Evolutionary conservation across 305 asterid genomes (phyloP).

Genomic region (Nicotiana rustica): DNA sequence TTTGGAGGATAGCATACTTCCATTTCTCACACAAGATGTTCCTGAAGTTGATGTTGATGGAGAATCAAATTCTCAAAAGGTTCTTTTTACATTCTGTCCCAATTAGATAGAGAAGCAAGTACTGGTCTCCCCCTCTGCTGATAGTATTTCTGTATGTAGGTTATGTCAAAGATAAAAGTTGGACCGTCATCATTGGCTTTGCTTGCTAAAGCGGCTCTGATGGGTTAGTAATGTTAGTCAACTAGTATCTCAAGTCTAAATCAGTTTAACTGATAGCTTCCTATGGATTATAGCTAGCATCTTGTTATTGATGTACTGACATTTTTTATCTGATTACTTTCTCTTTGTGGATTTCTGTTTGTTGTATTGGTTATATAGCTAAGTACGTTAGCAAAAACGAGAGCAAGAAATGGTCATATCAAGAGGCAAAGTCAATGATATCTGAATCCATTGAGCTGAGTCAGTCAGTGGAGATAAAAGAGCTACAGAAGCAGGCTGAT

Average conservation of each 20-base stretch:
- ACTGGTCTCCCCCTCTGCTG: constrained; percentile 1
- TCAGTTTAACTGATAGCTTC: constrained; percentile 22
- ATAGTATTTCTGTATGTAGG: constrained; percentile 58
- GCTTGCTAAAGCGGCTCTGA: constrained; percentile 84
- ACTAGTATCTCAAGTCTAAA: constrained; percentile 20
- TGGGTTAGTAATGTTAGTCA: constrained; percentile 64
- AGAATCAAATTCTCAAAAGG: constrained; percentile 73
- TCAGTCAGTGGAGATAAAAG: constrained; percentile 69
- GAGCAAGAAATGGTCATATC: constrained; percentile 75
- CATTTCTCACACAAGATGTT: constrained; percentile 65
- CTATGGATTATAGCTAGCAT: constrained; percentile 14
- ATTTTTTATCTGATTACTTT: constrained; percentile 22
- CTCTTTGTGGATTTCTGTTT: constrained; percentile 17
- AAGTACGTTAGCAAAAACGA: constrained; percentile 83
- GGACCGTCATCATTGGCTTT: constrained; percentile 94
- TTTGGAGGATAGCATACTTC: constrained; percentile 79
- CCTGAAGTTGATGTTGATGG: constrained; percentile 71
- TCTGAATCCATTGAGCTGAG: constrained; percentile 84
- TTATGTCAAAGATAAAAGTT: constrained; percentile 81
- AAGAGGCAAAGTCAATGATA: constrained; percentile 80
- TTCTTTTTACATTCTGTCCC: constrained; percentile 42
- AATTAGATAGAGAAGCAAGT: constrained; percentile 20
- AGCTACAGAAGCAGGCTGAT: constrained; percentile 78
- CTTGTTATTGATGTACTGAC: constrained; percentile 27
- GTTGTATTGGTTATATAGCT: constrained; percentile 56